Percentiles rank a stretch among this genome's conserved stretches.
These are phyloP conservation scores for Adansonia digitata DNA, from an alignment of 345 rosid genomes.

Conservation along the genomic window DNA sequence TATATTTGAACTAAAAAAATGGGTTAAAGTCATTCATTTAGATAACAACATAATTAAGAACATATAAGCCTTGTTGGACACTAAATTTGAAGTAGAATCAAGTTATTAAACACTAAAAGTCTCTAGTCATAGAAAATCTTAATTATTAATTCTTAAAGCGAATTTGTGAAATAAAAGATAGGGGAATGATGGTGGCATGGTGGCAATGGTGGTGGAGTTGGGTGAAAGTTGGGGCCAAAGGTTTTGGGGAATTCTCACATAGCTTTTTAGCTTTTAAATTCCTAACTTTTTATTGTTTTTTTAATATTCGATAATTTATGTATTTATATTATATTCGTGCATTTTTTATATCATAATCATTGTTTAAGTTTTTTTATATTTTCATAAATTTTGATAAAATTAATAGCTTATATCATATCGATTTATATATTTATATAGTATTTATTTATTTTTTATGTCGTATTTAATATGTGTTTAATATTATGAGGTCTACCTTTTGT, in stretches of 20 bases:
- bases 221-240: background rate
- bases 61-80: background rate
- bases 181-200: constrained; percentile 1
- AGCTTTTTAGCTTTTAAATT: background rate
- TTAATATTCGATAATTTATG: no score
- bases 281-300: background rate
- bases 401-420: no score
- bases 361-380: no score
- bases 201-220: background rate
- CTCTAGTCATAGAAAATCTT: background rate
- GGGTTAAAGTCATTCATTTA: background rate
- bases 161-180: background rate
- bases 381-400: no score
- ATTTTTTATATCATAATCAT: no score
- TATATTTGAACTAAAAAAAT: background rate
- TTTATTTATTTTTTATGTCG: no score
- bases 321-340: no score
- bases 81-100: background rate
- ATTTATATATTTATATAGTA: no score
- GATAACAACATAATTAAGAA: background rate
- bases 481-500: no score
- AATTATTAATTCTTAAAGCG: background rate
- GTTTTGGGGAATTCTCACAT: background rate
- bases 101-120: background rate
- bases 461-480: no score